Percentiles rank a stretch among this genome's conserved stretches.
phyloP scores from a whole-genome alignment of 352 stramenopile genomes.

The Halophytophthora batemanensis region DNA sequence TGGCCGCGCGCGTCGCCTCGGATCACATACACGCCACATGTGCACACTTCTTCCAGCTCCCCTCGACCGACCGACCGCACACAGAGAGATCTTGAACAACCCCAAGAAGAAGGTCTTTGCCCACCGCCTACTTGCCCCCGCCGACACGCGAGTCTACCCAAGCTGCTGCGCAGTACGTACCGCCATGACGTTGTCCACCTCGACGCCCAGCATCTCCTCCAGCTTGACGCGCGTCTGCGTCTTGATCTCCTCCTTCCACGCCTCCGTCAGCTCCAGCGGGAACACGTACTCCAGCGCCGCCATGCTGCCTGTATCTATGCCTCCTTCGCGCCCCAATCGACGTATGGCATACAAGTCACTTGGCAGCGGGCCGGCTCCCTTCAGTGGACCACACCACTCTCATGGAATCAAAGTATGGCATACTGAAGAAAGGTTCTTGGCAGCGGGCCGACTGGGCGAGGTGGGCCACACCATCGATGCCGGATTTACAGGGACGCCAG shows the following conservation, averaged over 20 bases:
- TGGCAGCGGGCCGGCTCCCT: too few relatives aligned
- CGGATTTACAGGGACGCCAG: too few relatives aligned
- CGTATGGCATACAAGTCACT: too few relatives aligned
- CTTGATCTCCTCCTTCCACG: constrained; percentile 60
- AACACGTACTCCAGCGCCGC: constrained; percentile 56
- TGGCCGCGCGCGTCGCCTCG: too few relatives aligned
- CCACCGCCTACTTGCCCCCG: neutral
- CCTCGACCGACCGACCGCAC: neutral
- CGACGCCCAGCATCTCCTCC: constrained; percentile 75
- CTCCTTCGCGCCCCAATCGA: too few relatives aligned
- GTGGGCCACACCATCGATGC: too few relatives aligned
- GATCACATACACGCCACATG: too few relatives aligned
- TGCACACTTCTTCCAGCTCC: too few relatives aligned
- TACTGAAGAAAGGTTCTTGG: too few relatives aligned
- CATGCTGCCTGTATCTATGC: constrained; percentile 3
- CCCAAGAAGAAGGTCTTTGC: neutral
- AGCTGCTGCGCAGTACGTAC: constrained; percentile 38
- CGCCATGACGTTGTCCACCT: constrained; percentile 85
- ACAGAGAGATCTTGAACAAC: neutral
- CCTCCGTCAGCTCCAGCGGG: constrained; percentile 46
- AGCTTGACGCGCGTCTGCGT: constrained; percentile 48
- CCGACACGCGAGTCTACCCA: neutral
- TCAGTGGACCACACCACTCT: too few relatives aligned
- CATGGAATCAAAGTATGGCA: too few relatives aligned
- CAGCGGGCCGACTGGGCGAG: too few relatives aligned